These are phyloP conservation scores for Angomonas ambiguus DNA, from an alignment of 208 protist species.

Conservation along the genomic window DNA sequence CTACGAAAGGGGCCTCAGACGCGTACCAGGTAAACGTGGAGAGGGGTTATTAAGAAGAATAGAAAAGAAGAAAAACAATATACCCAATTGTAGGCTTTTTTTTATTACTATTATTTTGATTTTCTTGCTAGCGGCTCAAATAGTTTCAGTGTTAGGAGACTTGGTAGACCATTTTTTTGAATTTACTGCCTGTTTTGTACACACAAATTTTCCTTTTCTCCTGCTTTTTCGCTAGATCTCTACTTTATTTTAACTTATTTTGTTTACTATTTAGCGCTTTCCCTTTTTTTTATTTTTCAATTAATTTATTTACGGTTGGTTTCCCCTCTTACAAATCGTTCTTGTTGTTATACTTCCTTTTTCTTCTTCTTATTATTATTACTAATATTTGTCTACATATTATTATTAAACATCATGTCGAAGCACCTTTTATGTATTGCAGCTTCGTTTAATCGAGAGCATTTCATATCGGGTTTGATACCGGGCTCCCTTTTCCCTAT, in stretches of 20 bases:
- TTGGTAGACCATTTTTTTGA: too few relatives aligned
- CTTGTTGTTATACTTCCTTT: slow-evolving; percentile 16
- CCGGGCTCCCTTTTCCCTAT: slow-evolving; percentile 21
- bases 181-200: too few relatives aligned
- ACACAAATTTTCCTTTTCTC: neutral
- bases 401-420: neutral
- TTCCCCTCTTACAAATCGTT: too few relatives aligned
- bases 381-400: slow-evolving; percentile 5
- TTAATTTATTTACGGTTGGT: too few relatives aligned
- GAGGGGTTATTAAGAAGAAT: slow-evolving; percentile 25
- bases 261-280: slow-evolving; percentile 7
- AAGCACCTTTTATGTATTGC: slow-evolving; percentile 22
- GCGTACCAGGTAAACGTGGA: slow-evolving; percentile 33
- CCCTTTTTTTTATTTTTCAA: too few relatives aligned
- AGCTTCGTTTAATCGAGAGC: slow-evolving; percentile 14
- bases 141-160: neutral
- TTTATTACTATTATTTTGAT: too few relatives aligned
- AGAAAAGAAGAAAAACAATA: too few relatives aligned
- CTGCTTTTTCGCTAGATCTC: slow-evolving; percentile 10
- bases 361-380: slow-evolving; percentile 14
- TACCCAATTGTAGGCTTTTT: too few relatives aligned
- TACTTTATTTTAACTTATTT: slow-evolving; percentile 3
- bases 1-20: neutral
- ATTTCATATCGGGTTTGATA: slow-evolving; percentile 14
- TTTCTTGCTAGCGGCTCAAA: neutral